Evolutionary conservation across 306 rosid genomes (phyloP).

Genomic region (Casuarina cunninghamiana): DNA sequence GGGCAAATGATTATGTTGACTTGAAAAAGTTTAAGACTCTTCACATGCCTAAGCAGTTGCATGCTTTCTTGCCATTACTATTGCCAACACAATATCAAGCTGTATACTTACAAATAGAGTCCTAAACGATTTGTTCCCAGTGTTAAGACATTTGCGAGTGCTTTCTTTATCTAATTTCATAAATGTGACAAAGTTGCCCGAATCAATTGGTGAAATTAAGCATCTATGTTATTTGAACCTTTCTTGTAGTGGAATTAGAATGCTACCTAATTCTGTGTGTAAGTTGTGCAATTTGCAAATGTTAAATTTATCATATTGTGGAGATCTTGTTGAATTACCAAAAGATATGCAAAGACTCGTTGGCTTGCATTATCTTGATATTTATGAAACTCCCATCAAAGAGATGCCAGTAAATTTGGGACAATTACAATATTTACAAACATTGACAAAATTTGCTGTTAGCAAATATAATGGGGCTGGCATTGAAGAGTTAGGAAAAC

Average conservation of each 20-base stretch:
- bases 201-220: conserved; percentile 13
- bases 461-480: background rate
- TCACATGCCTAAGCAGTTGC: background rate
- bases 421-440: background rate
- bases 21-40: background rate
- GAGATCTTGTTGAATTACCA: background rate
- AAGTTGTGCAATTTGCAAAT: conserved; percentile 29
- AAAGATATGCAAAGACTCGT: background rate
- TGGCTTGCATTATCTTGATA: background rate
- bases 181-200: background rate
- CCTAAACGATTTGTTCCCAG: no score
- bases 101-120: background rate
- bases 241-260: background rate
- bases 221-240: conserved; percentile 31
- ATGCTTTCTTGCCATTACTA: background rate
- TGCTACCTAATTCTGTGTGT: conserved; percentile 21
- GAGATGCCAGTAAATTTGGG: background rate
- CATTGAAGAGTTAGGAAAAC: background rate
- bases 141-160: background rate
- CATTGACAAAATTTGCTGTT: background rate
- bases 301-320: background rate
- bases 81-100: background rate
- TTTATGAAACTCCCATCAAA: background rate
- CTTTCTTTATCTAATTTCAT: background rate
- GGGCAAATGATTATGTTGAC: fast-evolving